Base-by-base conservation (phyloP, 257 asterid genomes). In the Agastache rugosa region DNA sequence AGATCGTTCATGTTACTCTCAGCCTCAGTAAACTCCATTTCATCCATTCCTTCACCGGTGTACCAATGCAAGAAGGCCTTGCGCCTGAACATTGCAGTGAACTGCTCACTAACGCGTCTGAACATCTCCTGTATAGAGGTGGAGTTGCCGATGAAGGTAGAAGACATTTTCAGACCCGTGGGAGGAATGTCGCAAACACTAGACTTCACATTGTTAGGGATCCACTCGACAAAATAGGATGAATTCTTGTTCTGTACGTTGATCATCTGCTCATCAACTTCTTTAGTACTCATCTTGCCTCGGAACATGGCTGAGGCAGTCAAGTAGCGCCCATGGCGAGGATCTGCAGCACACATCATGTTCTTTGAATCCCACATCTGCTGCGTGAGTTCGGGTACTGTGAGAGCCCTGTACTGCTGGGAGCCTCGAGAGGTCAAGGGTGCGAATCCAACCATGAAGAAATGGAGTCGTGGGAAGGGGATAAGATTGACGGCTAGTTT, bases 121-220 rank as follows among this genome's bases (percentile, higher is more conserved):
- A 83, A 83, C 87, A 84, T 84, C 81, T 84, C 87, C 77, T 84
- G 85, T 63, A 84, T 84, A 11, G 87, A 76, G 25, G 88, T 84
- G 14, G 85, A 83, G 75, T 83, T 83, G 1, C 87, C 87, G 8
- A 83, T 81, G 62, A 83, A 80, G 5, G 87, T 83, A 9, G 87
- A 83, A 5, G 87, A 75, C 85, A 83, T 83, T 61, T 72, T 83
- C 56, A 83, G 70, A 51, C 87, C 87, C 48, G 56, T 83, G 8
- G 87, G 85, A 15, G 87, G 87, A 41, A 83, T 80, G 42, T 83
- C 87, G 47, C 87, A 83, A 17, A 83, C 87, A 35, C 82, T 83
- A 22, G 87, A 83, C 75, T 83, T 83, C 0, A 83, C 83, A 48
- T 80, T 83, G 75, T 83, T 83, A 2, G 87, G 87, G 29, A 83